Conservation (phyloP, 2,329 filamentous ascomycete genomes). For the Aspergillus costaricaensis region DNA sequence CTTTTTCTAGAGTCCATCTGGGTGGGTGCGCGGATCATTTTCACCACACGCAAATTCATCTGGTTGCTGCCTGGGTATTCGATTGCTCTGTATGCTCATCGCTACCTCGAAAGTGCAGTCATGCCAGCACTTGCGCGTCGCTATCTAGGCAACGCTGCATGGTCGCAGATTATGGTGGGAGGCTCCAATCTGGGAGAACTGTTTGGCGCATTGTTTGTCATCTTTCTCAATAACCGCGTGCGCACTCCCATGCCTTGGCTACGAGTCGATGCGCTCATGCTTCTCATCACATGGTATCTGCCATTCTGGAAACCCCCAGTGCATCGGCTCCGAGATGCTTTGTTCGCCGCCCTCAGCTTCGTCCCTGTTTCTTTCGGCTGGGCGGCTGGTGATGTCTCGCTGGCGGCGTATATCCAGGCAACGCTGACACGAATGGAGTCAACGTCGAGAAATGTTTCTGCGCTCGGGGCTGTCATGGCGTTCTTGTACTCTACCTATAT, state of each 20-base stretch:
- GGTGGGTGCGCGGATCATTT: slow-evolving; percentile 17
- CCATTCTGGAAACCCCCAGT: slow-evolving; percentile 16
- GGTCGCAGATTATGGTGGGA: slow-evolving; percentile 21
- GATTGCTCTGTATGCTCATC: slow-evolving; percentile 18
- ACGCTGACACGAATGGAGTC: slow-evolving; percentile 18
- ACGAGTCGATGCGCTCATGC: slow-evolving; percentile 17
- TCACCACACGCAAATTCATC: slow-evolving; percentile 20
- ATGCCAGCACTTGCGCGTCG: slow-evolving; percentile 20
- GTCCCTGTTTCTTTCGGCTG: slow-evolving; percentile 20
- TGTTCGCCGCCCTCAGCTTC: slow-evolving; percentile 17
- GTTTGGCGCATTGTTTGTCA: slow-evolving; percentile 19
- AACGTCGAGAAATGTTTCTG: slow-evolving; percentile 16
- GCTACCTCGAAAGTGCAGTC: slow-evolving; percentile 19
- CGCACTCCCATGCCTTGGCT: slow-evolving; percentile 20
- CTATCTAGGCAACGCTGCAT: slow-evolving; percentile 18
- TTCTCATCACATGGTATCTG: slow-evolving; percentile 20
- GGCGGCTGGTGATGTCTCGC: slow-evolving; percentile 20
- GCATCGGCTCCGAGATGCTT: slow-evolving; percentile 11
- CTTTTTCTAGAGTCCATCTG: slow-evolving; percentile 20
- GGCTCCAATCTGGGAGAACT: slow-evolving; percentile 21
- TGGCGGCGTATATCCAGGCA: slow-evolving; percentile 21
- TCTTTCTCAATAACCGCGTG: slow-evolving; percentile 16
- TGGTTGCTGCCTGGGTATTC: slow-evolving; percentile 21
- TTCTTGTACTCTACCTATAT: slow-evolving; percentile 21
- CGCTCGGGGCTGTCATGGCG: slow-evolving; percentile 18